Percentiles rank a stretch among this genome's conserved stretches.
Conservation (phyloP, 306 rosid genomes). For the Fragaria nilgerrensis region DNA sequence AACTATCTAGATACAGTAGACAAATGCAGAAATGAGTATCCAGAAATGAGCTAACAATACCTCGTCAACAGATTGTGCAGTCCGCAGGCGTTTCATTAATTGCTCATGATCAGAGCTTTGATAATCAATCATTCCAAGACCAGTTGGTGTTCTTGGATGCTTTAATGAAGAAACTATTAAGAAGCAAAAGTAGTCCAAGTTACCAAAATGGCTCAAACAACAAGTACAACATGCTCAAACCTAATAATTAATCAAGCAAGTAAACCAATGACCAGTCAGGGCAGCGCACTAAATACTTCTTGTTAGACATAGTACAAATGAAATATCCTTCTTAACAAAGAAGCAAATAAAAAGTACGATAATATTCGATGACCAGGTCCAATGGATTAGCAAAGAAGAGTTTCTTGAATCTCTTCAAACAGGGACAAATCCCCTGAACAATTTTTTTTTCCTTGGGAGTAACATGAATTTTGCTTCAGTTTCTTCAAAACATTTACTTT, state of each 20-base stretch:
- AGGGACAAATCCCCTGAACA: neutral
- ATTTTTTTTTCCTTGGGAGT: neutral
- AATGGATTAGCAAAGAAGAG: slow-evolving; percentile 1
- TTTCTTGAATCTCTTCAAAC: slow-evolving; percentile 2
- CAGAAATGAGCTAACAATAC: slow-evolving; percentile 27
- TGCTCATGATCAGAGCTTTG: slow-evolving; percentile 43
- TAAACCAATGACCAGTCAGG: slow-evolving; percentile 10
- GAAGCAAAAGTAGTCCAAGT: slow-evolving; percentile 6
- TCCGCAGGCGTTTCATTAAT: slow-evolving; percentile 46
- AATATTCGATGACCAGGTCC: neutral
- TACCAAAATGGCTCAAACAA: slow-evolving; percentile 9
- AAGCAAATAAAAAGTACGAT: neutral
- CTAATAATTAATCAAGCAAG: neutral
- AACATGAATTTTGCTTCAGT: neutral
- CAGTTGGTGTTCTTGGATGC: slow-evolving; percentile 47
- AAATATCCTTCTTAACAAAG: neutral
- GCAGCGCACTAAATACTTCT: neutral
- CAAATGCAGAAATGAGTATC: neutral
- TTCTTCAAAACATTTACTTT: neutral
- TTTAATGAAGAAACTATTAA: slow-evolving; percentile 48
- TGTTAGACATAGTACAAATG: neutral
- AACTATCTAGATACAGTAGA: neutral
- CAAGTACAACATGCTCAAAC: neutral
- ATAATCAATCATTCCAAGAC: slow-evolving; percentile 52
- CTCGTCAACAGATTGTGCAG: slow-evolving; percentile 52